Conservation (phyloP, 176 grass and related monocot genomes). For the Raddia distichophylla region DNA sequence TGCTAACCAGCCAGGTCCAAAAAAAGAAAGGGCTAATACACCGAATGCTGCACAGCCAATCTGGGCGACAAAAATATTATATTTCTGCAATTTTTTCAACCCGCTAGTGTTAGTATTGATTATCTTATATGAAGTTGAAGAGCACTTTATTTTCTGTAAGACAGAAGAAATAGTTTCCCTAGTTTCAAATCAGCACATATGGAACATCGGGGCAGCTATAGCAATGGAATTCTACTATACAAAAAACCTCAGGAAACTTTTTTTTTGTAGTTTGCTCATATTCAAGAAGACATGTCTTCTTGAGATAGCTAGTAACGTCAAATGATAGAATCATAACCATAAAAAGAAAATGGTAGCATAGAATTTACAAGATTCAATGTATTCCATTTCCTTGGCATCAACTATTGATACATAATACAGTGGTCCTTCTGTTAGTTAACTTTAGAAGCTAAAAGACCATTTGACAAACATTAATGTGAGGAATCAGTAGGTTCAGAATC, state of each 20-base stretch:
- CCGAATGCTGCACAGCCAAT: constrained; percentile 82
- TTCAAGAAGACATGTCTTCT: not conserved
- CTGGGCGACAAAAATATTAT: constrained; percentile 87
- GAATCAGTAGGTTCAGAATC: not conserved
- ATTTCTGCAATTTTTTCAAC: constrained; percentile 75
- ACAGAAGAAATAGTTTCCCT: not conserved
- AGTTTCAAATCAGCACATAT: not conserved
- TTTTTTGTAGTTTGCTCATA: not conserved
- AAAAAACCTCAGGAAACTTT: not conserved
- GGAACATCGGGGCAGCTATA: not conserved
- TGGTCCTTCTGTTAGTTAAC: not conserved
- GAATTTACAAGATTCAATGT: not conserved
- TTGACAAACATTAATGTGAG: not conserved
- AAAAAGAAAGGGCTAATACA: constrained; percentile 78
- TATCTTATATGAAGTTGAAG: constrained; percentile 6
- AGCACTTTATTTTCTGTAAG: not conserved
- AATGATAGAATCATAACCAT: not conserved
- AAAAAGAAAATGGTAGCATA: no score
- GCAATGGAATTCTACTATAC: not conserved
- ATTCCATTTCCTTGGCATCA: not conserved
- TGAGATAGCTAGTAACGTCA: not conserved
- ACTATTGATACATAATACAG: not conserved
- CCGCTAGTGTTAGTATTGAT: constrained; percentile 24
- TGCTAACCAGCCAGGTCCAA: constrained; percentile 91
- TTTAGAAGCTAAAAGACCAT: not conserved